Base-by-base conservation (phyloP, 139 green algal genomes). In the Micromonas pusilla region DNA sequence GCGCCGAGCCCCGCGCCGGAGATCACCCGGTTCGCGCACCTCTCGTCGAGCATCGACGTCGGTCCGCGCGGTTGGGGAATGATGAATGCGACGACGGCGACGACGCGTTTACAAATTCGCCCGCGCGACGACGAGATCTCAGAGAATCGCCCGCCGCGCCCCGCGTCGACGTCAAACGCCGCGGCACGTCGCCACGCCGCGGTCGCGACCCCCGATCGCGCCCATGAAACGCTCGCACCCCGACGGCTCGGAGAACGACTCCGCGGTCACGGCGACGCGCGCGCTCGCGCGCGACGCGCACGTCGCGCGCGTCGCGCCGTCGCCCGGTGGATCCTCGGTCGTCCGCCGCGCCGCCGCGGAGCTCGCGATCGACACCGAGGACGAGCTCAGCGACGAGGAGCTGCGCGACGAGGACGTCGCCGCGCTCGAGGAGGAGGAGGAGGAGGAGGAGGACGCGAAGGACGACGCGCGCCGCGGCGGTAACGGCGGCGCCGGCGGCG, bases 41-140 rank as follows among this genome's bases (percentile, higher is more conserved):
- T 36, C 21, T 36, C 67, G 57, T 83, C 79, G 3, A 68, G 23
- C 5, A 70, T 70, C 21, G 45, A n/a, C n/a, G n/a, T 65, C 54
- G 54, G 54, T 65, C 3, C 54, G 54, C 54, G 23, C 26, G 23
- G 54, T 3, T 65, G 28, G 1, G 28, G 68, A 31, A 87, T 60
- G 2, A 87, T 64, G 34, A 83, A 96, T 86, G 97, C 92, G 32
- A 96, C 86, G 9, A 90, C 87, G 25, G 86, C 84, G 3, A 93
- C 89, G 52, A 97, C 97, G 91, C 98, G 93, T 84, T 97, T 97
- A 74, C n/a, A n/a, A n/a, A n/a, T n/a, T n/a, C n/a, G n/a, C n/a
- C n/a, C n/a, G n/a, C n/a, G n/a, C n/a, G n/a, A n/a, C n/a, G n/a
- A n/a, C n/a, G n/a, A n/a, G n/a, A n/a, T n/a, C n/a, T n/a, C n/a